phyloP scores from a whole-genome alignment of 2,329 filamentous ascomycete species.

The Trichoderma sp. region DNA sequence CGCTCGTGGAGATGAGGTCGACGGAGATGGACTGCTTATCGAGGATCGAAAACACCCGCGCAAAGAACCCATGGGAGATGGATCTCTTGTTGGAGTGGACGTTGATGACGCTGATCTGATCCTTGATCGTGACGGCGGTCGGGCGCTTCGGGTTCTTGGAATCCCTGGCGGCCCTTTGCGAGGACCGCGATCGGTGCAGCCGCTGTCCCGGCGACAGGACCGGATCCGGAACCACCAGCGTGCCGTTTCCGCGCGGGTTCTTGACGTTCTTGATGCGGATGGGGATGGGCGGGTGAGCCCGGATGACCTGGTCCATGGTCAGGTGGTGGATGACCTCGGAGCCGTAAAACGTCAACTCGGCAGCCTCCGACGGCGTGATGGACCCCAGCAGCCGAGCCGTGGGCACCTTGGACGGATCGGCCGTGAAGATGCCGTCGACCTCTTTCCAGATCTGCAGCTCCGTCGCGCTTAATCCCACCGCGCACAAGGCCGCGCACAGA shows the following conservation, averaged over 20 bases:
- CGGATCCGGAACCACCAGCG: constrained; percentile 79
- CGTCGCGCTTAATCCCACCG: constrained; percentile 81
- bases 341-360: constrained; percentile 91
- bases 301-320: constrained; percentile 96
- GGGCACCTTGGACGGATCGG: constrained; percentile 85
- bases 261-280: constrained; percentile 93
- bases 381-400: constrained; percentile 86
- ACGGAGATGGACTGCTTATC: constrained; percentile 86
- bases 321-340: constrained; percentile 98
- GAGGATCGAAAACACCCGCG: constrained; percentile 87
- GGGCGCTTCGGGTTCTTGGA: constrained; percentile 69
- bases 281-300: constrained; percentile 74
- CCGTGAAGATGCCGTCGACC: constrained; percentile 89
- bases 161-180: constrained; percentile 34
- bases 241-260: constrained; percentile 77
- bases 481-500: constrained; percentile 87
- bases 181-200: constrained; percentile 56
- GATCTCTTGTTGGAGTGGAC: constrained; percentile 97
- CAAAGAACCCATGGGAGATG: constrained; percentile 94
- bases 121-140: constrained; percentile 94
- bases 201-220: constrained; percentile 57
- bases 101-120: constrained; percentile 95
- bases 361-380: constrained; percentile 92
- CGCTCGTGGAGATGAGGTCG: constrained; percentile 92
- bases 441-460: constrained; percentile 99